Evolutionary conservation across 2,329 filamentous ascomycete genomes (phyloP).

Genomic region (Chrysoporthe austroafricana): DNA sequence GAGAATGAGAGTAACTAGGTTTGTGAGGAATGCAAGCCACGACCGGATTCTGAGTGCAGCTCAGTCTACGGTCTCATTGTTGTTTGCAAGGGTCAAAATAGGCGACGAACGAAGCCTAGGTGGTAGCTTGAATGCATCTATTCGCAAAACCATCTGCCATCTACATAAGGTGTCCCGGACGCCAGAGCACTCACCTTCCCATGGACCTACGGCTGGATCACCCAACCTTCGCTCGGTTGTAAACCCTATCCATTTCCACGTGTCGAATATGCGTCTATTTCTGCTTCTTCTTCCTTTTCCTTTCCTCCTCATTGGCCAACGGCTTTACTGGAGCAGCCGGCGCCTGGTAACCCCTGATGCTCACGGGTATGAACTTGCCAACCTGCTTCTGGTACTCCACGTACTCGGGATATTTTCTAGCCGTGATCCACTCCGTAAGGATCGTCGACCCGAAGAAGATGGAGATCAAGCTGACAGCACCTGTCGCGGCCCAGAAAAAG

Average conservation of each 20-base stretch:
- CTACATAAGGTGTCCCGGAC: not conserved
- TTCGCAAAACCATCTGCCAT: not conserved
- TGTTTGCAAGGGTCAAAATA: not conserved
- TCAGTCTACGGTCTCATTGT: too few species aligned
- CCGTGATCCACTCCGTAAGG: conserved; percentile 82
- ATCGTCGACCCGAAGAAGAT: conserved; percentile 90
- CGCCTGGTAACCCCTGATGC: conserved; percentile 48
- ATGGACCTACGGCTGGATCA: not conserved
- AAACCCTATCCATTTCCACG: not conserved
- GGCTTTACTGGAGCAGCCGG: conserved; percentile 51
- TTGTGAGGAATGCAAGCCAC: not conserved
- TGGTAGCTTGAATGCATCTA: not conserved
- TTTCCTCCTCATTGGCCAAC: not conserved
- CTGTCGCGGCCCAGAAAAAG: conserved; percentile 79
- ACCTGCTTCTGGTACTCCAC: conserved; percentile 80
- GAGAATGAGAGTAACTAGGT: not conserved
- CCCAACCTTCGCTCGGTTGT: not conserved
- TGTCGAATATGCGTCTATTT: not conserved
- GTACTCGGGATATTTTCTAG: conserved; percentile 88
- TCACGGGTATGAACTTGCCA: conserved; percentile 75
- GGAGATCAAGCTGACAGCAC: conserved; percentile 70
- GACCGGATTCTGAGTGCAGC: too few species aligned
- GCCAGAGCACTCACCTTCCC: not conserved
- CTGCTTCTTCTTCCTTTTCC: conserved; percentile 10
- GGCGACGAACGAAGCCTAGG: not conserved